phyloP scores from a whole-genome alignment of 2,329 filamentous ascomycete species.

The Sphaerulina vaccinii region DNA sequence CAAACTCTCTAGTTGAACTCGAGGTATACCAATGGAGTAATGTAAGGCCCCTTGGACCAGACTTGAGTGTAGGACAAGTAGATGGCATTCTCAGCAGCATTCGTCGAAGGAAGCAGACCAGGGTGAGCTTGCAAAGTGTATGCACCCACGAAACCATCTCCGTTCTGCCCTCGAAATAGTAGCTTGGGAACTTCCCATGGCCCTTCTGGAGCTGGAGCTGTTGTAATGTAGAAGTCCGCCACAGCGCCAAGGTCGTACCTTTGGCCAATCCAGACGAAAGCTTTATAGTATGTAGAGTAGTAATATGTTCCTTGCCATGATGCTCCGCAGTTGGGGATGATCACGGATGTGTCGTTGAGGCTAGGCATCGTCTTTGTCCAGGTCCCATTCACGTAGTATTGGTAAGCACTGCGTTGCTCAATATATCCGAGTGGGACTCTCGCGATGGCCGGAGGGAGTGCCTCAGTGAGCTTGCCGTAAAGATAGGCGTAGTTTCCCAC shows the following conservation, averaged over 20 bases:
- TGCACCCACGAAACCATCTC: constrained; percentile 20
- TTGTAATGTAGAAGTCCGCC: constrained; percentile 31
- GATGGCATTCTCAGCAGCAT: constrained; percentile 23
- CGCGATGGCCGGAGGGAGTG: constrained; percentile 17
- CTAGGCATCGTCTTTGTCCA: constrained; percentile 18
- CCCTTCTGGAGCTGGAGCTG: constrained; percentile 33
- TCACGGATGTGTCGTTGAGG: constrained; percentile 10
- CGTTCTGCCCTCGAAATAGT: constrained; percentile 21
- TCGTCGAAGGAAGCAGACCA: constrained; percentile 15
- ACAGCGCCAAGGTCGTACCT: constrained; percentile 11
- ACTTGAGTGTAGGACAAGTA: constrained; percentile 21
- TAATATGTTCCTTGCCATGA: constrained; percentile 37
- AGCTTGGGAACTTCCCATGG: constrained; percentile 31
- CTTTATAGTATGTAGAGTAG: constrained; percentile 31
- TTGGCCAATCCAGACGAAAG: constrained; percentile 31
- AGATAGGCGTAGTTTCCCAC: constrained; percentile 24
- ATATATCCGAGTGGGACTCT: constrained; percentile 19
- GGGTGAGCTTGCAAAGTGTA: constrained; percentile 27
- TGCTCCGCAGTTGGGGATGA: constrained; percentile 32
- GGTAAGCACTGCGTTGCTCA: constrained; percentile 21
- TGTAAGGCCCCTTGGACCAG: constrained; percentile 3
- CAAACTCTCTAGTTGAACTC: background rate
- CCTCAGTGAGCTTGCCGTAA: constrained; percentile 20
- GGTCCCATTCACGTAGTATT: constrained; percentile 22
- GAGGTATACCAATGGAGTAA: constrained; percentile 20